Conservation (phyloP, 2,329 filamentous ascomycete species). For the Pseudocercospora pini-densiflorae region DNA sequence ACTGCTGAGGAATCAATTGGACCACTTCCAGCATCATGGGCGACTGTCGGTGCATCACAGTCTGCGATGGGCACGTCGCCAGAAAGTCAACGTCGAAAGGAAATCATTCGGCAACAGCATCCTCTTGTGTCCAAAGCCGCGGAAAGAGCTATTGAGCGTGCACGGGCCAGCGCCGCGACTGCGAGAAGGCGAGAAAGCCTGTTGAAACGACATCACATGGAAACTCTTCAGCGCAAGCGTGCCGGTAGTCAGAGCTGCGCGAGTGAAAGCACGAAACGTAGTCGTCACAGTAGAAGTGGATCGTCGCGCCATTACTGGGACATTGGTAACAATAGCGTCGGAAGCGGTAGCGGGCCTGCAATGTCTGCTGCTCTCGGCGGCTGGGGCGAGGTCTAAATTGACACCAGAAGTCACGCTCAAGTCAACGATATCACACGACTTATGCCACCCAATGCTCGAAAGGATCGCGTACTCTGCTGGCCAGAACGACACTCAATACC, state of each 20-base stretch:
- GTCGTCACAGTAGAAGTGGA: constrained; percentile 57
- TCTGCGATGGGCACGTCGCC: constrained; percentile 50
- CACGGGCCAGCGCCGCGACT: constrained; percentile 25
- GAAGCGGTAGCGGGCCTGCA: constrained; percentile 55
- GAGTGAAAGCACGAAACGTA: constrained; percentile 81
- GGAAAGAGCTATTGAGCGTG: constrained; percentile 47
- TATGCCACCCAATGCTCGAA: neutral
- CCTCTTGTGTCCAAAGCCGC: constrained; percentile 72
- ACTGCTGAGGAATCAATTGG: constrained; percentile 32
- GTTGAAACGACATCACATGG: constrained; percentile 44
- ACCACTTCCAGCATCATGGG: constrained; percentile 42
- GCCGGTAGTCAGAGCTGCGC: constrained; percentile 70
- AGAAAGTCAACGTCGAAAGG: constrained; percentile 75
- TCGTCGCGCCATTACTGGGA: constrained; percentile 92
- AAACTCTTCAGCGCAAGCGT: constrained; percentile 43
- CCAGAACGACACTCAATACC: neutral
- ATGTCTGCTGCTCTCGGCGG: constrained; percentile 61
- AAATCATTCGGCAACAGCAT: constrained; percentile 85
- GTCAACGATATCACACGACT: neutral
- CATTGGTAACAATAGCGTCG: constrained; percentile 78
- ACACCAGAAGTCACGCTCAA: neutral
- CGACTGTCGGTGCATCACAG: constrained; percentile 35
- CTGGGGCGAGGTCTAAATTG: constrained; percentile 72
- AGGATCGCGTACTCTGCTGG: neutral
- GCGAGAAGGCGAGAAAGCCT: constrained; percentile 24